These are phyloP conservation scores for Boletus pseudopeckii DNA, from an alignment of 768 basidiomycete genomes.

Conservation along the genomic window DNA sequence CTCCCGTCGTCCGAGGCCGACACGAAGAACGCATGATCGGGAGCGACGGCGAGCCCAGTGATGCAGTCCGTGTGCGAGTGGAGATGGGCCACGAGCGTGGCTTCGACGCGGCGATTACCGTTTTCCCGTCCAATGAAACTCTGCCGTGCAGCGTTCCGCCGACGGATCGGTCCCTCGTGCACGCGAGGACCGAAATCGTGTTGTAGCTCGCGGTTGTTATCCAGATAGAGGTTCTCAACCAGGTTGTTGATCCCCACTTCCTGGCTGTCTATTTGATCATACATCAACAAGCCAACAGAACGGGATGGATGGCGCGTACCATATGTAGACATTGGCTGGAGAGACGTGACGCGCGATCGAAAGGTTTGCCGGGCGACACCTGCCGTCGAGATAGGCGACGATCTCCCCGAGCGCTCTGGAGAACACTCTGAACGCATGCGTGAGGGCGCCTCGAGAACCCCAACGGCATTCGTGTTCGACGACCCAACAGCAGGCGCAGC, in stretches of 20 bases:
- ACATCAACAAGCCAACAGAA: not conserved
- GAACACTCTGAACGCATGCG: constrained; percentile 64
- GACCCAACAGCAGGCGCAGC: constrained; percentile 89
- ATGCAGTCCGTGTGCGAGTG: constrained; percentile 78
- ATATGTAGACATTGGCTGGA: constrained; percentile 65
- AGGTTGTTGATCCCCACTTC: constrained; percentile 88
- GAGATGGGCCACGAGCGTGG: constrained; percentile 80
- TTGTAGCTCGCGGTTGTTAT: constrained; percentile 80
- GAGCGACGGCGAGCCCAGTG: constrained; percentile 80
- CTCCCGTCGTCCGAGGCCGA: constrained; percentile 93
- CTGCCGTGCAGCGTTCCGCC: constrained; percentile 70
- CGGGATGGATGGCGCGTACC: constrained; percentile 40
- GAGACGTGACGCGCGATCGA: constrained; percentile 47
- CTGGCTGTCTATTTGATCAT: constrained; percentile 63
- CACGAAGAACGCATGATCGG: constrained; percentile 93
- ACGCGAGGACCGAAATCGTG: constrained; percentile 91
- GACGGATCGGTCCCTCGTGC: constrained; percentile 74
- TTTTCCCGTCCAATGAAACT: constrained; percentile 66
- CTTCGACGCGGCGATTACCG: constrained; percentile 58
- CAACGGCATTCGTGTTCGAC: constrained; percentile 77
- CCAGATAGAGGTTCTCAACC: constrained; percentile 85
- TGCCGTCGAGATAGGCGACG: constrained; percentile 69
- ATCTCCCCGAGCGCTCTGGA: constrained; percentile 69
- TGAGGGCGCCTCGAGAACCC: constrained; percentile 74
- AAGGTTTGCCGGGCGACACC: constrained; percentile 50